phyloP scores from a whole-genome alignment of 345 rosid species.

The Boechera stricta region DNA sequence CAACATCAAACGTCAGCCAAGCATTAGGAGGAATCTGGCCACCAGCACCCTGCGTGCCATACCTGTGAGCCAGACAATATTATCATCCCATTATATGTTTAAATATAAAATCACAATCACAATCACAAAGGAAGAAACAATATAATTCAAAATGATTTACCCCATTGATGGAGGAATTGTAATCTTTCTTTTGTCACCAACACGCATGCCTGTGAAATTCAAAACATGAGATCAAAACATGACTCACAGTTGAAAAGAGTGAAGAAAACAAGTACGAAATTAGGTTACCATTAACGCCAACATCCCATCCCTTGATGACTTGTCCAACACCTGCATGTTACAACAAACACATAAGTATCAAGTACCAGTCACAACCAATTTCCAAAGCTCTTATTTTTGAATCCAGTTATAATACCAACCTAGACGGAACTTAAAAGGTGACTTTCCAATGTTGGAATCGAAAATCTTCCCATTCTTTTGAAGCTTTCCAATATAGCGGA shows the following conservation, averaged over 20 bases:
- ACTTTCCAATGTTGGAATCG: constrained; percentile 78
- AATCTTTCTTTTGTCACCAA: constrained; percentile 77
- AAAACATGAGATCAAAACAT: constrained; percentile 1
- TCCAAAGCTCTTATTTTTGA: background rate
- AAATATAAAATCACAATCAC: background rate
- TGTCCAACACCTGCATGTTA: constrained; percentile 71
- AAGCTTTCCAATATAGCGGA: constrained; percentile 88
- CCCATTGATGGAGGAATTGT: constrained; percentile 76
- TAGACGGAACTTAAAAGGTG: constrained; percentile 87
- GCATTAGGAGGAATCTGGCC: constrained; percentile 59
- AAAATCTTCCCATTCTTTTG: constrained; percentile 84
- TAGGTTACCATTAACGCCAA: constrained; percentile 82
- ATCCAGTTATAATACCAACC: constrained; percentile 44
- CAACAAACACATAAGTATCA: constrained; percentile 17
- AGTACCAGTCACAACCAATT: background rate
- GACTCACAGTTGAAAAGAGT: background rate
- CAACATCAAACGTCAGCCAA: constrained; percentile 71
- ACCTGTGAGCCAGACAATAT: constrained; percentile 49
- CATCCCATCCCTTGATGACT: constrained; percentile 99
- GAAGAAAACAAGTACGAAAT: constrained; percentile 11
- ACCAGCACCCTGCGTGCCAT: constrained; percentile 57
- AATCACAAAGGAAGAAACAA: background rate
- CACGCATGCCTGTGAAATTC: constrained; percentile 60
- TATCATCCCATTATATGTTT: constrained; percentile 1
- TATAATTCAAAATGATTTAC: constrained; percentile 40